A percentile compares a stretch with the other conserved stretches of the same genome.
These are phyloP conservation scores for Chimonanthus salicifolius DNA, from an alignment of 164 flowering plant species.

Conservation along the genomic window DNA sequence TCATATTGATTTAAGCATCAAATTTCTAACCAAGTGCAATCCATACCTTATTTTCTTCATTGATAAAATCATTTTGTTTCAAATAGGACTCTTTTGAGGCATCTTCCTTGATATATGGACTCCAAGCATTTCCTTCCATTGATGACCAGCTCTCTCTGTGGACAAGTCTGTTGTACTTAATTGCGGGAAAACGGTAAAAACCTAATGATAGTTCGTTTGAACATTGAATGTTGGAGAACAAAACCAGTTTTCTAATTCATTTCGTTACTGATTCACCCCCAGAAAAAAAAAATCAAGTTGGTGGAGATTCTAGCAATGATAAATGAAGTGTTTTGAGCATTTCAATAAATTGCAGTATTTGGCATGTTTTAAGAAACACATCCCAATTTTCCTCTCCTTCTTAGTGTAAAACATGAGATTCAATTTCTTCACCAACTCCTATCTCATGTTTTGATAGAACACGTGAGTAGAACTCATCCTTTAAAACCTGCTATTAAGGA, in stretches of 20 bases:
- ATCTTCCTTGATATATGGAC: conserved; percentile 16
- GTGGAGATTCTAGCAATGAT: too few species aligned
- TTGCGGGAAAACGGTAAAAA: neutral
- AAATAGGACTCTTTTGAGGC: conserved; percentile 16
- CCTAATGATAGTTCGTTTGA: neutral
- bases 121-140: conserved; percentile 20
- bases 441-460: too few species aligned
- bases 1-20: neutral
- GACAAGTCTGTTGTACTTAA: neutral
- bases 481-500: too few species aligned
- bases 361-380: neutral
- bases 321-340: neutral
- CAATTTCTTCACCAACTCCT: too few species aligned
- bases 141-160: conserved; percentile 35
- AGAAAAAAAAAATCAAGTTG: too few species aligned
- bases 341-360: neutral
- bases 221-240: neutral
- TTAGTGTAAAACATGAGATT: too few species aligned
- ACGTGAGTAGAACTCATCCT: too few species aligned
- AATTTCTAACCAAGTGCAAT: neutral
- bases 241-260: too few species aligned
- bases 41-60: conserved; percentile 28
- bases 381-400: neutral
- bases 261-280: too few species aligned
- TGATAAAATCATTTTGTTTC: conserved; percentile 7